phyloP scores from a whole-genome alignment of 257 asterid genomes.

The Primulina eburnea region DNA sequence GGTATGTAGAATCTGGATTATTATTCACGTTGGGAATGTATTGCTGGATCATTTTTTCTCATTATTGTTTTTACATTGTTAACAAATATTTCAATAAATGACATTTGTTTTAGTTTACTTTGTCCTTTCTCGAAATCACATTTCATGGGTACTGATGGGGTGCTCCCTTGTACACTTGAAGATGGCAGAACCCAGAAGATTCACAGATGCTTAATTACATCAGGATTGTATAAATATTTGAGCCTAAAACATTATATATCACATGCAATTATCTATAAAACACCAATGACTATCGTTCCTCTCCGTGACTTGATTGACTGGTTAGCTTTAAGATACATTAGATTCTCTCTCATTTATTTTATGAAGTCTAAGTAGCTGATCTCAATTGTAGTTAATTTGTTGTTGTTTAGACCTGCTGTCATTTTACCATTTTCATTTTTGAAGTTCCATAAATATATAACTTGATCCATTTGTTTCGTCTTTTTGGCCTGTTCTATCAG shows the following conservation, averaged over 20 bases:
- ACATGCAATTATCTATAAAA: neutral
- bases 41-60: neutral
- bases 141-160: neutral
- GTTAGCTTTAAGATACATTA: slow-evolving; percentile 9
- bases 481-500: slow-evolving; percentile 40
- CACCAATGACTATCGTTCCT: slow-evolving; percentile 8
- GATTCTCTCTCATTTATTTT: neutral
- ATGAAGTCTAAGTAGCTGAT: slow-evolving; percentile 20
- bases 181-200: neutral
- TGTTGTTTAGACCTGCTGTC: slow-evolving; percentile 23
- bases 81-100: slow-evolving; percentile 8
- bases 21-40: slow-evolving; percentile 18
- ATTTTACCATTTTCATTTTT: slow-evolving; percentile 9
- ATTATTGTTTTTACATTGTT: neutral
- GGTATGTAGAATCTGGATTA: slow-evolving; percentile 41
- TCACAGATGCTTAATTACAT: slow-evolving; percentile 20
- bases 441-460: slow-evolving; percentile 16
- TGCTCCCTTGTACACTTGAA: neutral
- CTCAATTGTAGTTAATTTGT: slow-evolving; percentile 13
- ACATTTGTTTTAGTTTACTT: neutral
- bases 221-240: slow-evolving; percentile 15
- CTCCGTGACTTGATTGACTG: slow-evolving; percentile 1
- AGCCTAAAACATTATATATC: neutral
- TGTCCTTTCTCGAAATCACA: neutral
- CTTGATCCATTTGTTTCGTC: slow-evolving; percentile 23